Base-by-base conservation (phyloP, 805 yeast species). In the Candida berthetii region DNA sequence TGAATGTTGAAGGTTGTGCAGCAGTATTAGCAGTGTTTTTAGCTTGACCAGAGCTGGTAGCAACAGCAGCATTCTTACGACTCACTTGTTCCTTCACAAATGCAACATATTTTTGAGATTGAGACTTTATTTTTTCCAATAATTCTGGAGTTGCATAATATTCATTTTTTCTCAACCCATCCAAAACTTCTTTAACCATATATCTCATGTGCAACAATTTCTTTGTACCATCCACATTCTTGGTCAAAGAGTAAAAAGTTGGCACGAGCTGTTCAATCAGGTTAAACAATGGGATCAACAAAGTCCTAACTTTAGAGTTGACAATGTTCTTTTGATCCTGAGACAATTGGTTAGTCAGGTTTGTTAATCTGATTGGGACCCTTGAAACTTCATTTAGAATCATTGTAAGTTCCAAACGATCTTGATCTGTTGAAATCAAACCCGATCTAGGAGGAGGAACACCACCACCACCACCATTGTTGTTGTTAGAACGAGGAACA, bases 241-340 rank as follows among this genome's bases (percentile, higher is more conserved):
- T 79, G 1, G 95, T 84, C 45, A 86, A 68, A 44, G 83, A 74
- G 55, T 76, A 88, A 53, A 85, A 86, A 54, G 85, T 80, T 31
- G 95, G 88, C 33, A 86, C 78, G 35, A 88, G 69, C 45, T 82
- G 82, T 55, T 87, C 95, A 15, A 84, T 82, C 47, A 82, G 74
- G 31, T 79, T 71, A 59, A 76, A 78, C 48, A 83, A 71, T 16
- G 68, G 50, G 27, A 64, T 58, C 27, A 85, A 69, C 25, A 76
- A 67, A 34, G 69, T 71, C 35, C 66, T 69, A 50, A 79, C 71
- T 20, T 76, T 70, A 17, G 79, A 76, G 35, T 75, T 66, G 19
- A 82, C 82, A 38, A 67, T 66, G 32, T 68, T 72, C 60, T 83
- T 85, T 49, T 86, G 91, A 25, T 76, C 80, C 22, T 72, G 76